Conservation (phyloP, 78 protist species). For the Dictyostelium intermedium region DNA sequence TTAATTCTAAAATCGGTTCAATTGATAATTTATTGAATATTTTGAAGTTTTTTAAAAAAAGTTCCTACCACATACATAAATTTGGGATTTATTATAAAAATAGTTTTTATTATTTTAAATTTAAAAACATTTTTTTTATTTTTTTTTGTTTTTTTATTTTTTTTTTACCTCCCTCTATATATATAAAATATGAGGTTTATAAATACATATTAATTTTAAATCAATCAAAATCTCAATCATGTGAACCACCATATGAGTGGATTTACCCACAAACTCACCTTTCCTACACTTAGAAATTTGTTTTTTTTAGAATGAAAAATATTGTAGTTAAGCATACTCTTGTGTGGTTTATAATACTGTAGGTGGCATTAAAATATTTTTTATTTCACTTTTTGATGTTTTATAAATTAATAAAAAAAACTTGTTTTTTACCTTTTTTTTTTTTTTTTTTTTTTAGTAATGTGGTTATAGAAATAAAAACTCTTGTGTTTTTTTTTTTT, state of each 20-base stretch:
- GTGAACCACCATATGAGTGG: background rate
- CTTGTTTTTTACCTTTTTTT: background rate
- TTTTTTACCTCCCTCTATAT: background rate
- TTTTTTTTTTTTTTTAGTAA: background rate
- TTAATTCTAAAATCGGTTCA: background rate
- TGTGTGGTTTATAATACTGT: background rate
- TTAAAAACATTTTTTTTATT: too few species aligned
- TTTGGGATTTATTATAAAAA: background rate
- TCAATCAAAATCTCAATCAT: background rate
- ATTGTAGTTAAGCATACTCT: background rate
- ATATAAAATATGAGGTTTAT: background rate
- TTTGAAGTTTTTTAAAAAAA: background rate
- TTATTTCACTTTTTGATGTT: background rate
- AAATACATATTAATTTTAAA: background rate
- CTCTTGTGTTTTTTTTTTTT: background rate
- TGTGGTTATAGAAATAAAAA: background rate
- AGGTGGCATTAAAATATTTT: background rate
- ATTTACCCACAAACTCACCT: background rate
- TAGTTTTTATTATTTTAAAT: background rate
- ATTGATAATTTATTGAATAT: background rate
- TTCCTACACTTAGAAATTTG: background rate
- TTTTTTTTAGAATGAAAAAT: background rate
- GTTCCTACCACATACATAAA: background rate
- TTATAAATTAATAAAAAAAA: background rate
- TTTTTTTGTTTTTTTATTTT: too few species aligned